phyloP scores from a whole-genome alignment of 2,329 filamentous ascomycete species.

The Sarocladium kiliense region DNA sequence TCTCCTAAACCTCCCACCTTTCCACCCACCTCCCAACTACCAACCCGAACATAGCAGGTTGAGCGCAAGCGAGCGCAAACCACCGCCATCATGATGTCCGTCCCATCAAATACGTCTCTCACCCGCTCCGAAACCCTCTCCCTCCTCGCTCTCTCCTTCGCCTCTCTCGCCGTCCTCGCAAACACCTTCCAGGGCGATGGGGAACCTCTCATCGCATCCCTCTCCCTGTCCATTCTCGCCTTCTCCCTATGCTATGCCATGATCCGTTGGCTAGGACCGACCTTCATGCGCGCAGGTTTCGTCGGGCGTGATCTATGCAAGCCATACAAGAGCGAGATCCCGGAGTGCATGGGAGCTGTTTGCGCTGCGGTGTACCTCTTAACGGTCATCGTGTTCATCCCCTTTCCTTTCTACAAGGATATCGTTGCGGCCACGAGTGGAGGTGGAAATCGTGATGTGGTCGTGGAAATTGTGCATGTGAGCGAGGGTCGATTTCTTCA shows the following conservation, averaged over 20 bases:
- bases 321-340: conserved; percentile 65
- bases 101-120: conserved; percentile 32
- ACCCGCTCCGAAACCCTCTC: conserved; percentile 47
- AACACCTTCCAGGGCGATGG: conserved; percentile 83
- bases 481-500: conserved; percentile 83
- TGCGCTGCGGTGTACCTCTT: conserved; percentile 91
- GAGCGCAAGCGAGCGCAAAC: background rate
- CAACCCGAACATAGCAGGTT: background rate
- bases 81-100: conserved; percentile 19
- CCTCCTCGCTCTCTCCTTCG: conserved; percentile 59
- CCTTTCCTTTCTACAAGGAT: conserved; percentile 97
- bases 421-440: conserved; percentile 93
- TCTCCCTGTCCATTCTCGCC: conserved; percentile 80
- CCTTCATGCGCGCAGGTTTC: conserved; percentile 82
- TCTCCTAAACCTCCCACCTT: background rate
- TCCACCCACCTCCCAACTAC: background rate
- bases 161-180: conserved; percentile 66
- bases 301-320: conserved; percentile 87
- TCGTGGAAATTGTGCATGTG: conserved; percentile 66
- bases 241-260: conserved; percentile 79
- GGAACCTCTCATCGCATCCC: conserved; percentile 80
- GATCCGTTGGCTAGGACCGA: conserved; percentile 88
- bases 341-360: conserved; percentile 93
- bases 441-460: conserved; percentile 84
- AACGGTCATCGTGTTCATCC: conserved; percentile 84